Conservation (phyloP, 192 early-diverging fungal species). For the Jimgerdemannia lactiflua region DNA sequence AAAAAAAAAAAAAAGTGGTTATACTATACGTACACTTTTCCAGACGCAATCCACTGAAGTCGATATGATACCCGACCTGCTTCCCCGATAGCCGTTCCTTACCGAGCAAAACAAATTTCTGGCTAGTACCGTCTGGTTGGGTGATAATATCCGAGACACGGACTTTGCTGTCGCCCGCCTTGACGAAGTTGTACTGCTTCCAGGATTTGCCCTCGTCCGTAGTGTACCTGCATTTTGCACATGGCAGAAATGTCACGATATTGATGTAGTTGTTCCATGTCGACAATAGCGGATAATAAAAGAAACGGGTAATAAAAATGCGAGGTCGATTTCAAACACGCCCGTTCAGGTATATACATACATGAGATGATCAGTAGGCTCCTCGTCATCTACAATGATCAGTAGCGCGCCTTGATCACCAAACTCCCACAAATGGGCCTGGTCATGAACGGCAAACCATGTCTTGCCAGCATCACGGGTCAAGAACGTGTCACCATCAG, state of each 20-base stretch:
- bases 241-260: neutral
- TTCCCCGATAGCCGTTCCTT: slow-evolving; percentile 31
- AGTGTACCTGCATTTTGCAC: slow-evolving; percentile 45
- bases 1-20: no score
- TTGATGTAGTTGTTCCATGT: neutral
- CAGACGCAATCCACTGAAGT: slow-evolving; percentile 41
- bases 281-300: neutral
- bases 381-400: slow-evolving; percentile 82
- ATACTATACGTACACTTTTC: slow-evolving; percentile 20
- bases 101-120: slow-evolving; percentile 81
- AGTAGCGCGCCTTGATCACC: slow-evolving; percentile 91
- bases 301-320: neutral
- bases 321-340: neutral
- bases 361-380: slow-evolving; percentile 55
- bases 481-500: slow-evolving; percentile 80
- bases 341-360: slow-evolving; percentile 17
- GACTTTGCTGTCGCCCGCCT: slow-evolving; percentile 34
- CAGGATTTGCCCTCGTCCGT: slow-evolving; percentile 78
- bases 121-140: slow-evolving; percentile 71
- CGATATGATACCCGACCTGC: slow-evolving; percentile 45
- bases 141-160: slow-evolving; percentile 64
- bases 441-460: slow-evolving; percentile 81
- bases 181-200: slow-evolving; percentile 44
- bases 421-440: slow-evolving; percentile 91
- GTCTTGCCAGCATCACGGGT: slow-evolving; percentile 83